Evolutionary conservation across 495 filamentous ascomycete genomes (phyloP).

Genomic region (Peziza echinospora): DNA sequence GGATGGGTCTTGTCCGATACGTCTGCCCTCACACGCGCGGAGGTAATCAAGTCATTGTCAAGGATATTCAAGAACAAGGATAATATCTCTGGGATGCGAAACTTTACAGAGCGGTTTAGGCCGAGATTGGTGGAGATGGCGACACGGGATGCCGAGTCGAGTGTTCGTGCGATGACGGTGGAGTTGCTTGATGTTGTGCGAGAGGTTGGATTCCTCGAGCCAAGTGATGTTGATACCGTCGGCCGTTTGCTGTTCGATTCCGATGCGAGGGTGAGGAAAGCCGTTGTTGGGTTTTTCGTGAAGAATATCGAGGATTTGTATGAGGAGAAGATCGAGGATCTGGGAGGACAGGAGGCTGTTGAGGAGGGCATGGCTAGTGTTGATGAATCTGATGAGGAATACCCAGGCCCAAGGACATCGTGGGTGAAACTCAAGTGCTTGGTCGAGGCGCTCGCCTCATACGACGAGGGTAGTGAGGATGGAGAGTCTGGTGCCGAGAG

Average conservation of each 20-base stretch:
- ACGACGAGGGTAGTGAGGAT: slow-evolving; percentile 38
- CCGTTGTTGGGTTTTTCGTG: slow-evolving; percentile 73
- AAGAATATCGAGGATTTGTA: slow-evolving; percentile 64
- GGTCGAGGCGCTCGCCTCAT: slow-evolving; percentile 57
- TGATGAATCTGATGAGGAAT: slow-evolving; percentile 46
- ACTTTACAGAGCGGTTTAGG: slow-evolving; percentile 79
- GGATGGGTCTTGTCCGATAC: slow-evolving; percentile 85
- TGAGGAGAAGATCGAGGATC: slow-evolving; percentile 57
- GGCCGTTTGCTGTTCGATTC: slow-evolving; percentile 72
- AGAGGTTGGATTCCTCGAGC: slow-evolving; percentile 68
- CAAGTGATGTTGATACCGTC: slow-evolving; percentile 67
- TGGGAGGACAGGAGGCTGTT: slow-evolving; percentile 58
- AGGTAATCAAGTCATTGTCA: slow-evolving; percentile 60
- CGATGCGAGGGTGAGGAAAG: slow-evolving; percentile 60
- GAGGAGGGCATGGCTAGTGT: slow-evolving; percentile 39
- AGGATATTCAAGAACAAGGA: slow-evolving; percentile 53
- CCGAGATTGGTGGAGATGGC: slow-evolving; percentile 85
- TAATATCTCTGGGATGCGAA: slow-evolving; percentile 52
- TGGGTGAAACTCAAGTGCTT: slow-evolving; percentile 89
- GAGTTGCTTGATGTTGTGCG: slow-evolving; percentile 62
- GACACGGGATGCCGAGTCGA: slow-evolving; percentile 51
- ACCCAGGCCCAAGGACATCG: slow-evolving; percentile 45
- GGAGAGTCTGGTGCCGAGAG: slow-evolving; percentile 21
- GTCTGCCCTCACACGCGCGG: slow-evolving; percentile 40
- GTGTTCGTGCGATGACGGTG: slow-evolving; percentile 55